These are phyloP conservation scores for Eucalyptus shirleyi DNA, from an alignment of 345 rosid genomes.

Conservation along the genomic window DNA sequence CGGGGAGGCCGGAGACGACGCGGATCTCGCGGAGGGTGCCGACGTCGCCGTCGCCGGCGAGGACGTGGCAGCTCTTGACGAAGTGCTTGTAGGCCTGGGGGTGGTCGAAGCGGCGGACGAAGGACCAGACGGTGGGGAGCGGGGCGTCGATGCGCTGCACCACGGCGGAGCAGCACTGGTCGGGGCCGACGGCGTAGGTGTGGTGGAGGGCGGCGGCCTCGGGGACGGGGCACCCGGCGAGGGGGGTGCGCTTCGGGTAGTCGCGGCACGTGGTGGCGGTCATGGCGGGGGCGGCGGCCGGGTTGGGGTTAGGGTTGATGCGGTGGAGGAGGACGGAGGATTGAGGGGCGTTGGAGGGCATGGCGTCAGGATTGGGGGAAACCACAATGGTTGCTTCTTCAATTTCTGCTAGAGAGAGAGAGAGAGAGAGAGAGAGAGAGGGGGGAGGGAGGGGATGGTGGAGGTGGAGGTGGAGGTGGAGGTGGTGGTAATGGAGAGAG, in stretches of 20 bases:
- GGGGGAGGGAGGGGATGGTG: background rate
- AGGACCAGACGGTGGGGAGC: slow-evolving; percentile 40
- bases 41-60: slow-evolving; percentile 32
- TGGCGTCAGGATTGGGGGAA: background rate
- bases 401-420: background rate
- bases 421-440: background rate
- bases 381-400: background rate
- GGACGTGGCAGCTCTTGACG: slow-evolving; percentile 40
- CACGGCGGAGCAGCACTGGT: slow-evolving; percentile 46
- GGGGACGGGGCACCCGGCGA: slow-evolving; percentile 11
- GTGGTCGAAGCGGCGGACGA: slow-evolving; percentile 48
- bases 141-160: slow-evolving; percentile 43
- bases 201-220: slow-evolving; percentile 29
- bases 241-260: slow-evolving; percentile 3
- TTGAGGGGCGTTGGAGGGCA: background rate
- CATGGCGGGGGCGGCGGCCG: background rate
- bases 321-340: slow-evolving; percentile 5
- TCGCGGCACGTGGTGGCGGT: background rate
- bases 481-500: background rate
- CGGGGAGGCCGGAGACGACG: slow-evolving; percentile 52
- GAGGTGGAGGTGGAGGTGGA: background rate
- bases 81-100: slow-evolving; percentile 54
- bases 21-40: slow-evolving; percentile 36
- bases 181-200: slow-evolving; percentile 17
- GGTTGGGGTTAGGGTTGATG: background rate